Percentiles rank a stretch among this genome's conserved stretches.
Conservation (phyloP, 2,329 filamentous ascomycete species). For the Zasmidium cellare region DNA sequence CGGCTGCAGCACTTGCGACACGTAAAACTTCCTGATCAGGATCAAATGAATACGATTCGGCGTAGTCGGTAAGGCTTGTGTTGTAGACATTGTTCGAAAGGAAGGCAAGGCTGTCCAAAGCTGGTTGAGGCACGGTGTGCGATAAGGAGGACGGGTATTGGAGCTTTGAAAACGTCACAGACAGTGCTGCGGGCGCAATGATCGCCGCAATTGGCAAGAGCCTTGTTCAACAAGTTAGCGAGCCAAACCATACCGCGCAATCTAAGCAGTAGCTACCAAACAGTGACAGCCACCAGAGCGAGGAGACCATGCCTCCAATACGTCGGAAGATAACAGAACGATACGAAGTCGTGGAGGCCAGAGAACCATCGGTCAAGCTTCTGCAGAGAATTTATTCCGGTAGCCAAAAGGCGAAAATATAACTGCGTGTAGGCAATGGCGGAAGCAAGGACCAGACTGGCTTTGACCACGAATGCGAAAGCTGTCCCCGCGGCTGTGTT, state of each 20-base stretch:
- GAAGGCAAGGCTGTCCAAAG: background rate
- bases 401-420: slow-evolving; percentile 9
- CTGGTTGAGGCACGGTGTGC: background rate
- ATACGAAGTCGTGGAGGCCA: slow-evolving; percentile 10
- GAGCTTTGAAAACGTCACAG: slow-evolving; percentile 11
- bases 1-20: background rate
- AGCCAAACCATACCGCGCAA: background rate
- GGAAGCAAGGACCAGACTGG: slow-evolving; percentile 13
- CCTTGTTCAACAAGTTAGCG: background rate
- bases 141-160: background rate
- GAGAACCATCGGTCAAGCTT: slow-evolving; percentile 15
- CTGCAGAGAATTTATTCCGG: slow-evolving; percentile 1
- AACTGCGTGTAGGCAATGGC: slow-evolving; percentile 19
- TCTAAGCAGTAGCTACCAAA: slow-evolving; percentile 2
- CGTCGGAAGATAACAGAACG: background rate
- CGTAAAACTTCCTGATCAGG: background rate
- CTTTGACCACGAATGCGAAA: slow-evolving; percentile 11
- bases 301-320: slow-evolving; percentile 14
- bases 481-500: background rate
- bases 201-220: slow-evolving; percentile 14
- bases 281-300: slow-evolving; percentile 9
- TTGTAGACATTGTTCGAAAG: background rate
- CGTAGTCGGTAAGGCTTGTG: background rate
- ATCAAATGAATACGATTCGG: background rate
- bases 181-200: slow-evolving; percentile 10